These are phyloP conservation scores for Leccinellum albellum DNA, from an alignment of 768 basidiomycete genomes.

Conservation along the genomic window DNA sequence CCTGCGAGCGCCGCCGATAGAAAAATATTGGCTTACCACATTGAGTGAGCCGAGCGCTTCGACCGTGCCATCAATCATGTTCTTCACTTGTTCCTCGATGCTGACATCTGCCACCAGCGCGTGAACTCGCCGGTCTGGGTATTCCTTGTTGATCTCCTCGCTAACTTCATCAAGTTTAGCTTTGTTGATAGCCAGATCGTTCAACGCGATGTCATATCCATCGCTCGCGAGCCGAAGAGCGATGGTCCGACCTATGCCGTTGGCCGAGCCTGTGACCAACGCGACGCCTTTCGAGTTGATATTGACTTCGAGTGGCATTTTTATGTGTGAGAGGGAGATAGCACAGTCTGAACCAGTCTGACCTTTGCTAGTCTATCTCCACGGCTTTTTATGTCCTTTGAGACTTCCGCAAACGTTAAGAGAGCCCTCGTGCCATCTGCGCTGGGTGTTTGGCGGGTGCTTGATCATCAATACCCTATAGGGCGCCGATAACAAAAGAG, in stretches of 20 bases:
- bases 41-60: conserved; percentile 29
- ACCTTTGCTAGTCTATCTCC: not conserved
- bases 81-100: conserved; percentile 28
- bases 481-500: not conserved
- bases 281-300: conserved; percentile 26
- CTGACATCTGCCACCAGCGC: conserved; percentile 25
- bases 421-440: not conserved
- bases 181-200: conserved; percentile 29
- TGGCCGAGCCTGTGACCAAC: conserved; percentile 30
- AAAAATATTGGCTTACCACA: conserved; percentile 25
- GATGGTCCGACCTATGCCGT: conserved; percentile 33
- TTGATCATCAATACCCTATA: not conserved
- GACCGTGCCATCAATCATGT: conserved; percentile 26
- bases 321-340: not conserved
- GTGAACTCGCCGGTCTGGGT: conserved; percentile 8
- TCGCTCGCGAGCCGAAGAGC: conserved; percentile 35
- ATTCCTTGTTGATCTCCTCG: conserved; percentile 12
- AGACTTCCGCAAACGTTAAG: not conserved
- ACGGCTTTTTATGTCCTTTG: conserved; percentile 1
- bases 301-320: conserved; percentile 5
- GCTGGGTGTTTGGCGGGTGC: not conserved
- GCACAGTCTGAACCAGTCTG: not conserved
- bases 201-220: conserved; percentile 35
- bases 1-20: not conserved
- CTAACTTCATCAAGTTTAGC: conserved; percentile 10